Percentiles rank a stretch among this genome's conserved stretches.
These are phyloP conservation scores for Favolaschia claudopus DNA, from an alignment of 768 basidiomycete species.

Conservation along the genomic window DNA sequence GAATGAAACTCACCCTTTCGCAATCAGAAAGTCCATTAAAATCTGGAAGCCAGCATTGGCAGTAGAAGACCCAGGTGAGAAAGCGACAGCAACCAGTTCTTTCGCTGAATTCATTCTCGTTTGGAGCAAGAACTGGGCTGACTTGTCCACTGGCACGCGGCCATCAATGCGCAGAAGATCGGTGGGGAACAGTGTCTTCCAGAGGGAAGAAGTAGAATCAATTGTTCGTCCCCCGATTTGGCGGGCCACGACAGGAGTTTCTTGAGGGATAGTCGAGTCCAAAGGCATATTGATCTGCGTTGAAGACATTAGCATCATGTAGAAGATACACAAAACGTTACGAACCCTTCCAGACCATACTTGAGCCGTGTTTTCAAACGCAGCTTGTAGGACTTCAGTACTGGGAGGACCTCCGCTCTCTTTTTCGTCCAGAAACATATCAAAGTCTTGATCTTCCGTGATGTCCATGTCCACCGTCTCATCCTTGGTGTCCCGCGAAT, in stretches of 20 bases:
- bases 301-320: not conserved
- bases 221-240: constrained; percentile 82
- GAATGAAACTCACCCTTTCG: constrained; percentile 65
- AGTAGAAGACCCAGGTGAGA: constrained; percentile 59
- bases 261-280: constrained; percentile 73
- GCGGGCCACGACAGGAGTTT: constrained; percentile 70
- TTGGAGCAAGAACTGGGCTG: constrained; percentile 79
- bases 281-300: constrained; percentile 80
- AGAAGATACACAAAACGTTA: constrained; percentile 10
- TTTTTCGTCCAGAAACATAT: constrained; percentile 82
- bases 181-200: constrained; percentile 80
- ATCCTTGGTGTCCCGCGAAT: constrained; percentile 44
- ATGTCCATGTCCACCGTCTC: constrained; percentile 56
- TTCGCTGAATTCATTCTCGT: constrained; percentile 79
- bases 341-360: constrained; percentile 83
- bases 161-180: constrained; percentile 81
- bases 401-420: constrained; percentile 47
- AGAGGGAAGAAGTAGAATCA: constrained; percentile 63
- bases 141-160: constrained; percentile 79
- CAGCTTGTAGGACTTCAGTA: constrained; percentile 52
- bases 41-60: constrained; percentile 63
- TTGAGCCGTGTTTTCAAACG: constrained; percentile 61
- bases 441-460: constrained; percentile 83
- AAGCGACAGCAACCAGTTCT: constrained; percentile 81
- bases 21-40: constrained; percentile 70